Evolutionary conservation across 495 filamentous ascomycete genomes (phyloP), one percentile per base, ranked within the genome.

Genomic region (Penicillium riverlandense): DNA sequence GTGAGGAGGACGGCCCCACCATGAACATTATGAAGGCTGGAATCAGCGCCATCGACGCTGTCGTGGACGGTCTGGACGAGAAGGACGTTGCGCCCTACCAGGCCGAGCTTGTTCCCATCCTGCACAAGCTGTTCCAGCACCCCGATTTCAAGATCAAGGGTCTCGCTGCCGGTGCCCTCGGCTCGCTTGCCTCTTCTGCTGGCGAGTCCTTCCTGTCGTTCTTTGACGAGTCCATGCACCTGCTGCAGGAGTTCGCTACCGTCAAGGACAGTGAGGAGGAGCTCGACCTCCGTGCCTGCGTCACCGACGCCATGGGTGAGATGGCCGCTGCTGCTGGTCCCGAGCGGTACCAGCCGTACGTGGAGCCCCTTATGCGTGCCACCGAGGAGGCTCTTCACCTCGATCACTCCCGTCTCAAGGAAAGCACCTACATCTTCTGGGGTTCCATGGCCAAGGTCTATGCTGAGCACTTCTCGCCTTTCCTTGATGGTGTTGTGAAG

Each of bases 361-460:
- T 97, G 29, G 72, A 83, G 54, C 87, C 85, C 28, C 71, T 98
- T 37, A 92, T 98, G 84, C 70, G 82, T 45, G 84, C 91, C 13
- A 91, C 87, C 45, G 88, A 96, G 65, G 91, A 96, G 62, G 92
- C 84, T 31, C 73, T 97, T 3, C 80, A 92, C 57, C 82, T 98
- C 1, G 90, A 84, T 43, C 89, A 96, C 68, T 84, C 89, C 8
- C 78, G 90, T 40, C 77, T 98, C 38, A 82, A 86, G 59, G 94
- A 98, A 68, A 96, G 89, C 42, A 94, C 88, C 59, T 98, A 94
- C 67, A 89, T 97, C 50, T 78, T 98, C 48, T 98, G 92, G 90
- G 88, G 87, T 53, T 86, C 82, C 16, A 83, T 98, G 64, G 84
- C 92, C 39, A 94, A 91, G 67, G 88, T 98, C 7, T 98, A 98